phyloP scores from a whole-genome alignment of 208 protist genomes.

The Trypanosoma cruzi region DNA sequence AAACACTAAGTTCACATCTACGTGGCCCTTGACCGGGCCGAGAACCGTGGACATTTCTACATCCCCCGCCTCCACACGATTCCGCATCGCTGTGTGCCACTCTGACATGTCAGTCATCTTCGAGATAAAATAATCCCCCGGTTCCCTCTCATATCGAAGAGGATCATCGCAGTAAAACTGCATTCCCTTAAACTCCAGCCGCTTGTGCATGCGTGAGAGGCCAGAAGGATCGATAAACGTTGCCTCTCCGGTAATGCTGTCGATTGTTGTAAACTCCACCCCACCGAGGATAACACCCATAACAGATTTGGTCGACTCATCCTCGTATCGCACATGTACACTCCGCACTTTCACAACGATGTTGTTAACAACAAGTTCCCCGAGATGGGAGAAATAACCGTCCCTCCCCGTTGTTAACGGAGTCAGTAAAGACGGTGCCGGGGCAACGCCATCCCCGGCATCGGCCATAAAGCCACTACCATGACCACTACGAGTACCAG shows the following conservation, averaged over 20 bases:
- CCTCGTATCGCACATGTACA: conserved; percentile 90
- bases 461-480: neutral
- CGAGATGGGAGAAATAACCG: conserved; percentile 73
- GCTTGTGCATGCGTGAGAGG: conserved; percentile 66
- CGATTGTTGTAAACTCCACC: conserved; percentile 78
- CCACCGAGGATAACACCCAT: conserved; percentile 73
- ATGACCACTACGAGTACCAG: neutral
- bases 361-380: conserved; percentile 89
- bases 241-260: conserved; percentile 61
- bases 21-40: conserved; percentile 69
- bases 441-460: neutral
- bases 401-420: conserved; percentile 1
- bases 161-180: conserved; percentile 90
- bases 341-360: conserved; percentile 82
- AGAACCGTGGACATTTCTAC: conserved; percentile 73
- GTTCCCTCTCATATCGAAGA: conserved; percentile 27
- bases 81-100: conserved; percentile 80
- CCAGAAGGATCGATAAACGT: conserved; percentile 74
- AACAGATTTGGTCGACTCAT: conserved; percentile 50
- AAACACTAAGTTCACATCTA: conserved; percentile 73
- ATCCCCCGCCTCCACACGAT: conserved; percentile 56
- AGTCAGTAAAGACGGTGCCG: neutral
- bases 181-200: conserved; percentile 69
- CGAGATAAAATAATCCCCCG: conserved; percentile 25
- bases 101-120: conserved; percentile 57